A percentile compares a stretch with the other conserved stretches of the same genome.
Evolutionary conservation across 345 rosid genomes (phyloP).

Genomic region (Boechera stricta): DNA sequence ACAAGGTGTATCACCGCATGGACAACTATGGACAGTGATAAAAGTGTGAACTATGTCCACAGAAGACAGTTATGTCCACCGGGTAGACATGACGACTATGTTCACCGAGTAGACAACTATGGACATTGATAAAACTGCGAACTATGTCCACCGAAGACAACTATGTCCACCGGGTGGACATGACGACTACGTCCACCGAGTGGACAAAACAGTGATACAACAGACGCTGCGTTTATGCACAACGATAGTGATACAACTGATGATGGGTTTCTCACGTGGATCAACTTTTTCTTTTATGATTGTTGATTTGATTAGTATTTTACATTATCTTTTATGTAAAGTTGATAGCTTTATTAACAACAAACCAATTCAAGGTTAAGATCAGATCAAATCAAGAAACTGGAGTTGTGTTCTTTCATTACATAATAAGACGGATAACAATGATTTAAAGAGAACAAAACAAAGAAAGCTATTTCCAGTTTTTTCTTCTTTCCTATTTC

Average conservation of each 20-base stretch:
- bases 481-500: slow-evolving; percentile 9
- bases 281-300: slow-evolving; percentile 31
- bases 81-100: no score
- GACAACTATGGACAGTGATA: no score
- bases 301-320: slow-evolving; percentile 11
- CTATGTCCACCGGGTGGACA: no score
- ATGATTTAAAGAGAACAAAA: slow-evolving; percentile 5
- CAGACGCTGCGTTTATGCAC: no score
- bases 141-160: no score
- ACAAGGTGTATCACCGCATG: no score
- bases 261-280: slow-evolving; percentile 31
- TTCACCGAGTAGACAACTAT: no score
- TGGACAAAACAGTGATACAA: no score
- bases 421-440: slow-evolving; percentile 36
- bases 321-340: slow-evolving; percentile 23
- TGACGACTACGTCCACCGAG: no score
- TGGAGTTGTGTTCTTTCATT: slow-evolving; percentile 33
- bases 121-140: no score
- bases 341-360: slow-evolving; percentile 13
- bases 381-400: slow-evolving; percentile 27
- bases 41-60: no score
- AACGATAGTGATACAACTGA: slow-evolving; percentile 13
- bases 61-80: no score
- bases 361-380: neutral
- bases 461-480: slow-evolving; percentile 28